phyloP scores from a whole-genome alignment of 768 basidiomycete genomes.

The Rhodotorula diobovata region DNA sequence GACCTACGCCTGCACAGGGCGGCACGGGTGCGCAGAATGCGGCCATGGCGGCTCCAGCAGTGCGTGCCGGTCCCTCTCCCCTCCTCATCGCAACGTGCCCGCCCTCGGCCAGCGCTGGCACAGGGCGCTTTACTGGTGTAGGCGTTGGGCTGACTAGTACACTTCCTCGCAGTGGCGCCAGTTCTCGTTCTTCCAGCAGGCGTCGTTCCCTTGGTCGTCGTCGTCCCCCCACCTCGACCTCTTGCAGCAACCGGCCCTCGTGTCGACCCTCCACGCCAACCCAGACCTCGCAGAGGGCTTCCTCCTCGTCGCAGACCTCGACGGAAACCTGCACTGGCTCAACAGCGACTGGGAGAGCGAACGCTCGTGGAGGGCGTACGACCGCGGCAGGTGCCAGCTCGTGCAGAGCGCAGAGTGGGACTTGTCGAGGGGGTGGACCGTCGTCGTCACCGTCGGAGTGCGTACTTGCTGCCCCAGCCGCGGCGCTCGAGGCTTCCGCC shows the following conservation, averaged over 20 bases:
- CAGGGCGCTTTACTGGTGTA: no score
- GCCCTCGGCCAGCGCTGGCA: neutral
- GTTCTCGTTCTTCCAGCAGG: slow-evolving; percentile 81
- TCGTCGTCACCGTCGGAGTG: slow-evolving; percentile 85
- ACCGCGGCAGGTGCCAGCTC: slow-evolving; percentile 11
- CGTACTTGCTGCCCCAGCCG: slow-evolving; percentile 40
- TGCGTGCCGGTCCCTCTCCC: slow-evolving; percentile 6
- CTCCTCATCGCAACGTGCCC: neutral
- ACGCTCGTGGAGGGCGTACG: slow-evolving; percentile 20
- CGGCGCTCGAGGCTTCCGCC: no score
- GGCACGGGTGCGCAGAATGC: neutral
- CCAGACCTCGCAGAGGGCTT: slow-evolving; percentile 1
- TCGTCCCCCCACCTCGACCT: slow-evolving; percentile 71
- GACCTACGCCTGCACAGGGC: no score
- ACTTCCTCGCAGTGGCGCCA: slow-evolving; percentile 64
- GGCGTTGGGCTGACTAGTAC: no score
- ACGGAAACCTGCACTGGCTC: slow-evolving; percentile 19
- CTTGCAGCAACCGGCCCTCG: slow-evolving; percentile 56
- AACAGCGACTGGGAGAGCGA: slow-evolving; percentile 13
- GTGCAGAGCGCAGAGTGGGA: slow-evolving; percentile 18
- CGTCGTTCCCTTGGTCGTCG: slow-evolving; percentile 70
- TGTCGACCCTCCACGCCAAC: slow-evolving; percentile 26
- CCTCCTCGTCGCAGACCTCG: slow-evolving; percentile 27
- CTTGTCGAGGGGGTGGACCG: slow-evolving; percentile 52
- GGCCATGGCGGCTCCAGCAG: slow-evolving; percentile 30